These are phyloP conservation scores for Westerdykella sp. DNA, from an alignment of 2,329 filamentous ascomycete genomes.

Conservation along the genomic window DNA sequence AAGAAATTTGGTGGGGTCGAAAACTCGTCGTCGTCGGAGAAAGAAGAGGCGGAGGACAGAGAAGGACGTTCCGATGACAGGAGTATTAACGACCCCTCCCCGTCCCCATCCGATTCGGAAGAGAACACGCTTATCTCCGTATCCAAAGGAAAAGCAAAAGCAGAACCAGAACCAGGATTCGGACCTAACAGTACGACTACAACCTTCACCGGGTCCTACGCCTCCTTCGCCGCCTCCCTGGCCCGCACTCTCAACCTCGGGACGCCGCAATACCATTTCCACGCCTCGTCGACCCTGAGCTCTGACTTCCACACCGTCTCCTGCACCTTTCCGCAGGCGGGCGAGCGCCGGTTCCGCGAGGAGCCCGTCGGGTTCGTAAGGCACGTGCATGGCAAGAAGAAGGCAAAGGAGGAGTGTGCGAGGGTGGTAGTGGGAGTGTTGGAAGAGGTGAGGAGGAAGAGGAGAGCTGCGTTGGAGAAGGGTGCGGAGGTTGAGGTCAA, in stretches of 20 bases:
- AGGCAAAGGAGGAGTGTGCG: constrained; percentile 46
- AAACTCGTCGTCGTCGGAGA: neutral
- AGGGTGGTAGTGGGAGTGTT: constrained; percentile 37
- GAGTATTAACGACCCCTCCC: neutral
- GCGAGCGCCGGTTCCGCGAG: neutral
- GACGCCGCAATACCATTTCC: constrained; percentile 17
- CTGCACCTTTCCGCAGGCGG: constrained; percentile 31
- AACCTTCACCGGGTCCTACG: constrained; percentile 4
- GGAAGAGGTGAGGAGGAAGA: constrained; percentile 24
- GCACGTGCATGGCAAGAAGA: constrained; percentile 45
- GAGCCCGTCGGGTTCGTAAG: constrained; percentile 37
- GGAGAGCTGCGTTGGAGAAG: constrained; percentile 11
- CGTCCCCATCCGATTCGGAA: neutral
- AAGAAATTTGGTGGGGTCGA: neutral
- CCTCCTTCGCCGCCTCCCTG: constrained; percentile 15
- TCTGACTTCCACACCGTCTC: constrained; percentile 31
- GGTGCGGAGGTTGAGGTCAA: constrained; percentile 1
- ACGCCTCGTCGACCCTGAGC: neutral
- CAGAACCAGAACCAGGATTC: neutral
- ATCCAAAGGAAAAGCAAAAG: no score
- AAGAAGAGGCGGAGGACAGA: neutral
- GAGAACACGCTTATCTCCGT: no score
- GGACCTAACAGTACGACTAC: neutral
- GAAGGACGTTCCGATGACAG: neutral
- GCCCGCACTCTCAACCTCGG: constrained; percentile 16